Evolutionary conservation across 805 yeast genomes (phyloP).

Genomic region (Candida silvicultrix): DNA sequence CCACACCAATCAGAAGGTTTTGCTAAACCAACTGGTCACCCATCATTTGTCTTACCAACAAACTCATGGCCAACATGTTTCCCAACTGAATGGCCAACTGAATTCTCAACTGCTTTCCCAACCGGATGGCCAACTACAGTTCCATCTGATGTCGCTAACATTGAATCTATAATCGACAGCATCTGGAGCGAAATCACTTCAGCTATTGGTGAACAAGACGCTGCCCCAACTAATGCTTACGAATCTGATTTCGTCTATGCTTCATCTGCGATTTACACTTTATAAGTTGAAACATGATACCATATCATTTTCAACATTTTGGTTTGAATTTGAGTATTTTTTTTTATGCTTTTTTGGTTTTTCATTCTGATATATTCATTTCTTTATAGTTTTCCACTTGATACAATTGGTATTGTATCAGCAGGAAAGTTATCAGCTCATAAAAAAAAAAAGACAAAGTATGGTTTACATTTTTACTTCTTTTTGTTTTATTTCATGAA

Average conservation of each 20-base stretch:
- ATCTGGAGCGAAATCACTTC: neutral
- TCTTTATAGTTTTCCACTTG: too few species aligned
- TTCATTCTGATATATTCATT: too few species aligned
- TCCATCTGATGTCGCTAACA: neutral
- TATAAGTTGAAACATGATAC: neutral
- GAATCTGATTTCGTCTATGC: neutral
- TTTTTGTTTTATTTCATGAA: too few species aligned
- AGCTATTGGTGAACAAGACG: neutral
- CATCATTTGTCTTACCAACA: neutral
- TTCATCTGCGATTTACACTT: neutral
- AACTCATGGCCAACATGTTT: neutral
- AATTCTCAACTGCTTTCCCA: neutral
- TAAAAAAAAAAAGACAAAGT: too few species aligned
- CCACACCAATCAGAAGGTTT: neutral
- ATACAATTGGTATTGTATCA: too few species aligned
- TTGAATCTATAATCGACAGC: neutral
- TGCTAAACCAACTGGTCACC: neutral
- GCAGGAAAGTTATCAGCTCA: neutral
- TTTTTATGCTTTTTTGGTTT: too few species aligned
- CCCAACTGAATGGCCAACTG: constrained; percentile 1
- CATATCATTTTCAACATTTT: neutral
- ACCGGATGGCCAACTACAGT: neutral
- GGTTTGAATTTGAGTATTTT: too few species aligned
- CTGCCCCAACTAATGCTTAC: neutral
- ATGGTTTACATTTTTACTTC: too few species aligned